Evolutionary conservation across 768 basidiomycete species (phyloP), one percentile per base, ranked within the genome.

Genomic region (Termitomyces bulborhizus): DNA sequence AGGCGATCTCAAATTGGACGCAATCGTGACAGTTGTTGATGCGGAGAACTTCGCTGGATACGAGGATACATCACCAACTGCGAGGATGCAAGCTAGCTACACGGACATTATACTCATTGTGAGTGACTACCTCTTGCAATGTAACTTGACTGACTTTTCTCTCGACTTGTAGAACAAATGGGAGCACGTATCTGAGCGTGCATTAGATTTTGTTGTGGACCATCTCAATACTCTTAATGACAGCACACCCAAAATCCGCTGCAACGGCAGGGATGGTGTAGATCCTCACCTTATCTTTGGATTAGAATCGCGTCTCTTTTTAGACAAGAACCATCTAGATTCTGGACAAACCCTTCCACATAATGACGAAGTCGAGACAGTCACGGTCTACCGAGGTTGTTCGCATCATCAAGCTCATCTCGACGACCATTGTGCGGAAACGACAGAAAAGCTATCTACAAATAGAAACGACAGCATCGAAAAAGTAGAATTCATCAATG

Each of bases 41-140:
- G 89, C 91, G 0, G 90, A 92, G 69, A 96, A 96, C 69, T 98
- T 98, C 68, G 69, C 73, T 13, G 94, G 94, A 3, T 97, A 97
- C 68, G 94, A 97, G 65, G 95, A 98, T 65, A 87, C 83, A 0
- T 92, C 89, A 6, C 87, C 90, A 0, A 95, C 94, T 1, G 93
- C 94, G 21, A 90, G 83, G 66, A 93, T 96, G 86, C 86, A 92
- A 73, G 90, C 95, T n/a, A 88, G 88, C 65, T 98, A 96, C 67
- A 93, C 94, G 3, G 95, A 98, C 66, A 77, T 95, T 39, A 83
- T 98, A 55, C 74, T 98, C 29, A 81, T 98, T 52, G 90, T 90
- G 57, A 56, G 85, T 76, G 12, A 4, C 18, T 11, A n/a, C 7
- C 26, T 29, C 40, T 39, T 11, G 11, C 12, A 6, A 40, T n/a